phyloP scores from a whole-genome alignment of 257 asterid genomes.

The Leonotis leonurus region DNA sequence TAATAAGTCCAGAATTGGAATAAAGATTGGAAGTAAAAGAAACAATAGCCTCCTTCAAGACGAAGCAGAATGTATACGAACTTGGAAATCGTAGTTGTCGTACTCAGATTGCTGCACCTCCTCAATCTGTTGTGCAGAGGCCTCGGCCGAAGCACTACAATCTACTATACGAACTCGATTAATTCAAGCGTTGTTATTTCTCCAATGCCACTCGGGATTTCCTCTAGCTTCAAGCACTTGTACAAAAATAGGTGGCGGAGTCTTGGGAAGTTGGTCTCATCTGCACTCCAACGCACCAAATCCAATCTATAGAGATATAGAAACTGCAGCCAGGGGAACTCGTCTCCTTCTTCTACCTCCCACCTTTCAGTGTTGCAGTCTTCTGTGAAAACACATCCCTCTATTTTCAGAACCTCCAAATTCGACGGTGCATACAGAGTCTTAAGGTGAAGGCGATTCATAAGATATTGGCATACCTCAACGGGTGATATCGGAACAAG shows the following conservation, averaged over 20 bases:
- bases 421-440: neutral
- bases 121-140: conserved; percentile 17
- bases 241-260: neutral
- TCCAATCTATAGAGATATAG: neutral
- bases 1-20: too few species aligned
- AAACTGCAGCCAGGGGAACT: neutral
- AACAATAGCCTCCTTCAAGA: too few species aligned
- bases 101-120: conserved; percentile 20
- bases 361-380: neutral
- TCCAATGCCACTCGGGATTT: neutral
- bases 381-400: neutral
- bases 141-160: neutral
- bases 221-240: neutral
- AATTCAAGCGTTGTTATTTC: conserved; percentile 16
- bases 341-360: neutral
- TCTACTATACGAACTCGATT: conserved; percentile 18
- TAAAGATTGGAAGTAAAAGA: too few species aligned
- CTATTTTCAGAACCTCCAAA: conserved; percentile 11
- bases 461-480: conserved; percentile 41
- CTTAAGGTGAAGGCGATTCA: too few species aligned
- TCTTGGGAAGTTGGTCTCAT: conserved; percentile 11
- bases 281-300: conserved; percentile 9
- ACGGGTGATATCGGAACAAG: conserved; percentile 55
- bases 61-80: too few species aligned
- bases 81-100: neutral